phyloP scores from a whole-genome alignment of 768 basidiomycete species.

The Phallus indusiatus region DNA sequence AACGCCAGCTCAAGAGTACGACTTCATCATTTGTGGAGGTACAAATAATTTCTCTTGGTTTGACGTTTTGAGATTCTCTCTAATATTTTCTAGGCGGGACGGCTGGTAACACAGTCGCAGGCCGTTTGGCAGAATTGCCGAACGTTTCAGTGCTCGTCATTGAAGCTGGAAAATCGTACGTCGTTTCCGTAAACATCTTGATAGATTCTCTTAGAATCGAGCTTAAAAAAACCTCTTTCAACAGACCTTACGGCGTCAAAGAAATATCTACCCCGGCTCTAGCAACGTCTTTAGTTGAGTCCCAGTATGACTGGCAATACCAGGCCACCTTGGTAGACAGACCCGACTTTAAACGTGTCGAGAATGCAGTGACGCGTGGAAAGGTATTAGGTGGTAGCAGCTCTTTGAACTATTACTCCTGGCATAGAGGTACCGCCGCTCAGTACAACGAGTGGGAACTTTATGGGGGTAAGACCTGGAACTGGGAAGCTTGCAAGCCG shows the following conservation, averaged over 20 bases:
- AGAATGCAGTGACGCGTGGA: neutral
- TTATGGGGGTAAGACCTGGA: neutral
- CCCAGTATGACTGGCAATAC: neutral
- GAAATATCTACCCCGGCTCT: neutral
- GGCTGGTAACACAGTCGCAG: slow-evolving; percentile 30
- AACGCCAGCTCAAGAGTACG: neutral
- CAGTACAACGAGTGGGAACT: neutral
- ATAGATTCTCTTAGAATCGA: neutral
- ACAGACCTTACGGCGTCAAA: neutral
- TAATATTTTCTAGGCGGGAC: neutral
- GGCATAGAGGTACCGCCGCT: neutral
- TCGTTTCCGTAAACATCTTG: neutral
- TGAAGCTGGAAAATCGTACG: slow-evolving; percentile 15
- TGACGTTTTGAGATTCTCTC: neutral
- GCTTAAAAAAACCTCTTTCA: too few relatives aligned
- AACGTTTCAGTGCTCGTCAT: slow-evolving; percentile 25
- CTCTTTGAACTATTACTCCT: neutral
- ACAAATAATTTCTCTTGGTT: neutral
- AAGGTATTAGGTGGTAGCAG: neutral
- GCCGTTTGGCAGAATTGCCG: slow-evolving; percentile 25
- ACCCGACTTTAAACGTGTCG: neutral
- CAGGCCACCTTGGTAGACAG: neutral
- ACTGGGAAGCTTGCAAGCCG: neutral
- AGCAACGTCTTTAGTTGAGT: neutral
- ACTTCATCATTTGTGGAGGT: neutral